These are phyloP conservation scores for Geotrichum fermentans DNA, from an alignment of 1,139 yeast species.

Conservation along the genomic window DNA sequence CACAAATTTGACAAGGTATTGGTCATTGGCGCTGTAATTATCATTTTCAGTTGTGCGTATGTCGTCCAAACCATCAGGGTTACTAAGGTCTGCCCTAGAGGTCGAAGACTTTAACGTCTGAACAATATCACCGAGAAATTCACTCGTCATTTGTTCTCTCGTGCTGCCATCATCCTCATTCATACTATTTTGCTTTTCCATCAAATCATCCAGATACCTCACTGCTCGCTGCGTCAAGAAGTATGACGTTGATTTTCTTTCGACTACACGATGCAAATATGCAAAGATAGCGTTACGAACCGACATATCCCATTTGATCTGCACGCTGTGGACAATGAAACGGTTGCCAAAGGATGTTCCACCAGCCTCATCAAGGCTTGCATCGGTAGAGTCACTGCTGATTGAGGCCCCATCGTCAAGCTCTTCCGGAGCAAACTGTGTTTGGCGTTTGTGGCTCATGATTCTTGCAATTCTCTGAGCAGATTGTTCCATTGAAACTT, in stretches of 20 bases:
- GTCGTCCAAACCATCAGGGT: slow-evolving; percentile 8
- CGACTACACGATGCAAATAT: slow-evolving; percentile 57
- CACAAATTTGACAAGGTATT: slow-evolving; percentile 63
- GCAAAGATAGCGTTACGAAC: slow-evolving; percentile 58
- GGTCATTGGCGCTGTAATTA: slow-evolving; percentile 51
- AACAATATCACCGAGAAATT: slow-evolving; percentile 17
- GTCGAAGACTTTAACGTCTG: slow-evolving; percentile 19
- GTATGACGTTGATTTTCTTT: slow-evolving; percentile 53
- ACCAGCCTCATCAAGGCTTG: slow-evolving; percentile 29
- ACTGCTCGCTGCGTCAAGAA: slow-evolving; percentile 70
- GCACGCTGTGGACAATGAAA: slow-evolving; percentile 71
- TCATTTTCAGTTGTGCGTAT: slow-evolving; percentile 11
- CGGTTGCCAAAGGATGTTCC: slow-evolving; percentile 59
- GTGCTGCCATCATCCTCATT: slow-evolving; percentile 8
- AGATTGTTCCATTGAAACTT: slow-evolving; percentile 14
- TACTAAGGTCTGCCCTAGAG: slow-evolving; percentile 3
- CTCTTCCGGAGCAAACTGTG: neutral
- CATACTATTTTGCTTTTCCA: slow-evolving; percentile 26
- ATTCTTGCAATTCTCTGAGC: slow-evolving; percentile 18
- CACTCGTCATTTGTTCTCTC: slow-evolving; percentile 2
- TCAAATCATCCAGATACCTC: slow-evolving; percentile 54
- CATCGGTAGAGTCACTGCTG: neutral
- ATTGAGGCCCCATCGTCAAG: slow-evolving; percentile 8
- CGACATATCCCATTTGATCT: slow-evolving; percentile 72
- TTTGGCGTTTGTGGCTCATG: slow-evolving; percentile 18